Conservation (phyloP, 768 basidiomycete species). For the Astraeus odoratus region DNA sequence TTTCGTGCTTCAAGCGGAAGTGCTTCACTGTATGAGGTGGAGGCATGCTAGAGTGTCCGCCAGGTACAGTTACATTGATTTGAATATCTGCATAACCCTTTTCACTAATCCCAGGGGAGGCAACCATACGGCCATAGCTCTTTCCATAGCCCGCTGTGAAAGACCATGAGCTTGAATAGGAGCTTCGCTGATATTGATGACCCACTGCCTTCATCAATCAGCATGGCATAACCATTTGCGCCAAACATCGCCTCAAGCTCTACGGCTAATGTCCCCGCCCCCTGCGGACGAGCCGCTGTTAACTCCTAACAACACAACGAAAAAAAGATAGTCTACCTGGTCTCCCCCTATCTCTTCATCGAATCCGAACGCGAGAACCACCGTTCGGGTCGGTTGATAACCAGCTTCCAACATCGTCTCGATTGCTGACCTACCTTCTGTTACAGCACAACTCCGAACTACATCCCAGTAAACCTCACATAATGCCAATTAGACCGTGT, state of each 20-base stretch:
- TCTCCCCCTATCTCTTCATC: conserved; percentile 65
- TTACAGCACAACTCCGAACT: not conserved
- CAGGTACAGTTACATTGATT: conserved; percentile 60
- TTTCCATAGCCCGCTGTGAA: conserved; percentile 42
- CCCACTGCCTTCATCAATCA: conserved; percentile 85
- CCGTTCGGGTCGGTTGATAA: conserved; percentile 57
- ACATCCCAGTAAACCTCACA: conserved; percentile 30
- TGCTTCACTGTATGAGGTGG: conserved; percentile 76
- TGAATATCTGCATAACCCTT: conserved; percentile 65
- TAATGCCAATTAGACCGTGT: conserved; percentile 57
- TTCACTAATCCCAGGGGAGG: conserved; percentile 60
- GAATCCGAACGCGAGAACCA: conserved; percentile 64
- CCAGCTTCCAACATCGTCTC: conserved; percentile 56
- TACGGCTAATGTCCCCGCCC: conserved; percentile 42
- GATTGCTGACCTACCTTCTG: conserved; percentile 38
- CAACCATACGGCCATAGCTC: conserved; percentile 47
- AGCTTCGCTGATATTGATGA: not conserved
- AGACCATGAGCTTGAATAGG: not conserved
- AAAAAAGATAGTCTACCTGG: conserved; percentile 26
- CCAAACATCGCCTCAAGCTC: conserved; percentile 60
- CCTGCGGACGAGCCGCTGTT: conserved; percentile 30
- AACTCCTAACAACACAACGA: not conserved
- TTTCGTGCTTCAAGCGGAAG: conserved; percentile 52
- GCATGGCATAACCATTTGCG: conserved; percentile 59
- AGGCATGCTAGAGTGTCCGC: conserved; percentile 85